Evolutionary conservation across 2,329 filamentous ascomycete genomes (phyloP).

Genomic region (Hyphodiscus sp.): DNA sequence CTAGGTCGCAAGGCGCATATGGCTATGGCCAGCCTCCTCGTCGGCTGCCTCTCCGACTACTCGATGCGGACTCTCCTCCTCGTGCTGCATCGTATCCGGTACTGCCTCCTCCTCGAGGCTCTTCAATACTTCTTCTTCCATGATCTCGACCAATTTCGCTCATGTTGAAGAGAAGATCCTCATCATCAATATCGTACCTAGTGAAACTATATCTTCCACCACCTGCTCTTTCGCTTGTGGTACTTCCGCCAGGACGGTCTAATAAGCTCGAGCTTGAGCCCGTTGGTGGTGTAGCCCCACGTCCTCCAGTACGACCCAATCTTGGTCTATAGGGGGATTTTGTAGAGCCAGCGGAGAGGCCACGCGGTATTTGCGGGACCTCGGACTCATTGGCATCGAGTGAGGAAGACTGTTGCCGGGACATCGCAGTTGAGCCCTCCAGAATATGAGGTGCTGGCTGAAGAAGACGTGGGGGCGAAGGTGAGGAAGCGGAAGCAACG

Average conservation of each 20-base stretch:
- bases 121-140: constrained; percentile 51
- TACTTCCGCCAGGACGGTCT: constrained; percentile 28
- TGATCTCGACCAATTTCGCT: constrained; percentile 58
- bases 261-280: constrained; percentile 32
- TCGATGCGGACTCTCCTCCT: constrained; percentile 26
- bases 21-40: constrained; percentile 19
- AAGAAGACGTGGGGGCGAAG: constrained; percentile 27
- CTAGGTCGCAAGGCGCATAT: constrained; percentile 2
- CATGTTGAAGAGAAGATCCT: constrained; percentile 66
- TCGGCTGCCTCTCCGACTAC: constrained; percentile 26
- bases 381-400: constrained; percentile 24
- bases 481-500: constrained; percentile 27
- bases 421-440: constrained; percentile 21
- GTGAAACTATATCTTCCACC: constrained; percentile 38
- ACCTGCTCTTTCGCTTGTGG: constrained; percentile 31
- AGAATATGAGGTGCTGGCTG: constrained; percentile 28
- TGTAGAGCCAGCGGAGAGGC: constrained; percentile 20
- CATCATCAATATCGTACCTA: constrained; percentile 54
- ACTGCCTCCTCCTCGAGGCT: constrained; percentile 31
- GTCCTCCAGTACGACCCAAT: constrained; percentile 26
- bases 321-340: constrained; percentile 28
- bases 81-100: constrained; percentile 17
- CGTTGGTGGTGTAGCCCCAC: constrained; percentile 27
- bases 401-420: constrained; percentile 24
- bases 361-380: constrained; percentile 20